Evolutionary conservation across 208 protist species (phyloP).

Genomic region (Leishmania braziliensis): DNA sequence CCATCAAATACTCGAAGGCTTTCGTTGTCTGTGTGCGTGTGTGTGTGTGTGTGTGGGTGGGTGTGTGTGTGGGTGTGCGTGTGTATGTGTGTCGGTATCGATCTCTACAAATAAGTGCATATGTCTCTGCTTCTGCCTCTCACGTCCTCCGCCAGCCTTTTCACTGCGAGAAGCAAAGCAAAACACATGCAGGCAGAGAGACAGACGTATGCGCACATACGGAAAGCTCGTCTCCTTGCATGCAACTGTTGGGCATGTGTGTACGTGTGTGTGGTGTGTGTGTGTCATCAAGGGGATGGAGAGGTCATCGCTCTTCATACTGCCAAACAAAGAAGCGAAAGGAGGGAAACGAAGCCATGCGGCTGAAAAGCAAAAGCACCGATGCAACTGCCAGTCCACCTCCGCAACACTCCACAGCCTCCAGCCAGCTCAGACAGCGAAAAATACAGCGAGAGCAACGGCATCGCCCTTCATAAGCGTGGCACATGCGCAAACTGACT

Average conservation of each 20-base stretch:
- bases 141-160: neutral
- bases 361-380: neutral
- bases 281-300: neutral
- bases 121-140: constrained; percentile 4
- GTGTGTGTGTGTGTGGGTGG: neutral
- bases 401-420: neutral
- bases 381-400: neutral
- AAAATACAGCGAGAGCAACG: neutral
- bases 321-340: neutral
- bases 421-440: neutral
- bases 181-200: neutral
- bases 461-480: neutral
- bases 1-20: neutral
- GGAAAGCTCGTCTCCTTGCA: neutral
- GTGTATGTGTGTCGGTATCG: neutral
- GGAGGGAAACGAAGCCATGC: neutral
- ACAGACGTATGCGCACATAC: neutral
- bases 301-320: neutral
- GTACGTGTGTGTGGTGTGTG: neutral
- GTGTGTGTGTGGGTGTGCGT: constrained; percentile 1
- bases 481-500: neutral
- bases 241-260: neutral
- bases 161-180: neutral
- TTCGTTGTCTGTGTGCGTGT: neutral
- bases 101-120: neutral